Evolutionary conservation across 2,329 filamentous ascomycete species (phyloP), one percentile per base, ranked within the genome.

Genomic region (Hymenoscyphus linearis): DNA sequence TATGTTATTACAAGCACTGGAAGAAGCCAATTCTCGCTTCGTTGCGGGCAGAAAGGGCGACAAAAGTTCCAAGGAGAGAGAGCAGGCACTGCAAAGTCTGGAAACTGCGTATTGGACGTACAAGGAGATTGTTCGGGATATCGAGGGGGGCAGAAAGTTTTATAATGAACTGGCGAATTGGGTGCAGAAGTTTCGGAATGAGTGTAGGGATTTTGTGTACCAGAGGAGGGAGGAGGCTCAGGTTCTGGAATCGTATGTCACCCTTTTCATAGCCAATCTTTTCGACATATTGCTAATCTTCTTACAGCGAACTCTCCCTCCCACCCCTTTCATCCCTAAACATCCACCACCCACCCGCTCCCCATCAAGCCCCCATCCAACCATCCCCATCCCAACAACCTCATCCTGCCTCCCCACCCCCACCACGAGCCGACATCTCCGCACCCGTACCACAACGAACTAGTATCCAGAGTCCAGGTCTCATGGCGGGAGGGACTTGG

Each of bases 121-220:
- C 79, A 96, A 96, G 76, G 93, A 99, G 74, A 91, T 98, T 60
- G 86, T 96, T 61, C 90, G 85, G 66, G 96, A 98, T 71, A 81
- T 97, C 2, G 93, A 98, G 66, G 90, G 89, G 0, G 95, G 91
- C 0, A 82, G 93, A 58, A 97, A 95, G 73, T 99, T 99, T 73
- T 99, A 98, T 78, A 99, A 99, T 68, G 93, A 98, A 71, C 81
- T 99, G 4, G 90, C 89, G 54, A 90, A 89, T 75, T 92, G 98
- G 64, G 90, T 96, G 0, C 88, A 86, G 0, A 82, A 87, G 10
- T 98, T 97, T 73, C 82, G 92, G 18, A 93, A 97, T 67, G 89
- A 90, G 37, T 87, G 86, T 61, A 84, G 84, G 66, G 83, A 82
- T 1, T 98, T 96, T 80, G 89, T 89, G 0, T 88, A 92, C 31